A percentile compares a stretch with the other conserved stretches of the same genome.
These are phyloP conservation scores for Yarrowia osloensis DNA, from an alignment of 805 yeast species.

Conservation along the genomic window DNA sequence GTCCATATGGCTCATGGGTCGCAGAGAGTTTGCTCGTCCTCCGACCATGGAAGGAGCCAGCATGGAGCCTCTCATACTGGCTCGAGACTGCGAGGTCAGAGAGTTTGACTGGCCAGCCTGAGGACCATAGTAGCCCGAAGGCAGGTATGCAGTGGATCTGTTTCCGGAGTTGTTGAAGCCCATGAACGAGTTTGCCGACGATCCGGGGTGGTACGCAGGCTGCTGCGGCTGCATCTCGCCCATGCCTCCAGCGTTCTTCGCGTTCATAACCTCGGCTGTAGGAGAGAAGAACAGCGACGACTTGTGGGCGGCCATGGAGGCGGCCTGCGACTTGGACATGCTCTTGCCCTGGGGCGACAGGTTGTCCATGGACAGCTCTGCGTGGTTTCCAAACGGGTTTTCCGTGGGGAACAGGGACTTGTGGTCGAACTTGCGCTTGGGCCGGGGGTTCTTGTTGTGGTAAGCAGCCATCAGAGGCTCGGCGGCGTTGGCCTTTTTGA, in stretches of 20 bases:
- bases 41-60: not conserved
- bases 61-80: constrained; percentile 28
- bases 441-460: constrained; percentile 6
- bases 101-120: constrained; percentile 12
- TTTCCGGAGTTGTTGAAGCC: constrained; percentile 25
- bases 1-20: constrained; percentile 31
- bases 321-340: constrained; percentile 28
- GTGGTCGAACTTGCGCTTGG: constrained; percentile 19
- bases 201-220: constrained; percentile 3
- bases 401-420: constrained; percentile 10
- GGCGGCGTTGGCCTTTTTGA: constrained; percentile 48
- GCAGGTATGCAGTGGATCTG: constrained; percentile 38
- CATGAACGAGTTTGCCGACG: constrained; percentile 26
- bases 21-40: constrained; percentile 3
- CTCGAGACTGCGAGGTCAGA: constrained; percentile 18
- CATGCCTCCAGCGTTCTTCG: constrained; percentile 35
- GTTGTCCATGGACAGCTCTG: constrained; percentile 19
- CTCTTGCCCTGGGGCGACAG: constrained; percentile 28
- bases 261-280: constrained; percentile 69
- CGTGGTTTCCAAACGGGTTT: constrained; percentile 32
- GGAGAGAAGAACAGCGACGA: constrained; percentile 67
- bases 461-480: constrained; percentile 26
- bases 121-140: constrained; percentile 40
- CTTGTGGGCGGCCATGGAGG: constrained; percentile 32
- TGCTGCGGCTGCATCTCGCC: constrained; percentile 13